Base-by-base conservation (phyloP, 2,329 filamentous ascomycete genomes). In the Phaeosphaeria sp. region DNA sequence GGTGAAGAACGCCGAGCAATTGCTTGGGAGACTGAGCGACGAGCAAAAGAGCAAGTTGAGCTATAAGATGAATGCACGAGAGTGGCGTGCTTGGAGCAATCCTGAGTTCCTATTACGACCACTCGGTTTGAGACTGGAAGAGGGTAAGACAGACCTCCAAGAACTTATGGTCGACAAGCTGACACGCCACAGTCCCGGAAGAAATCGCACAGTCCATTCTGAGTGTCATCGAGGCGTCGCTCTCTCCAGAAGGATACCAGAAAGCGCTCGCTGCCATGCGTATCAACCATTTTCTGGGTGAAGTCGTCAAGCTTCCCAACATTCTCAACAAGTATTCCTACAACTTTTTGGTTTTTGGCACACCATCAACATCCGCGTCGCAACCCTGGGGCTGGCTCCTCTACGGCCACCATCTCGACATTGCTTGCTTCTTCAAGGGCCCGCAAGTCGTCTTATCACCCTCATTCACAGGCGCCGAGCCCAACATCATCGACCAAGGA, bases 381-480 rank as follows among this genome's bases (percentile, higher is more conserved):
- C 68, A 77, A 2, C 87, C 89, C 0, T 93, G 90, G 90, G 90
- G 90, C 0, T 91, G 86, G 76, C 85, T 86, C 0, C 87, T 92
- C 67, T 94, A 92, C 76, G 91, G 91, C 6, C 91, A 94, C 73
- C 91, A 94, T 66, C 81, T 94, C 2, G 92, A 89, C 64, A 81
- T 93, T 2, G 88, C 88, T 66, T 82, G 90, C 21, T 90, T 93
- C 70, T 81, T 93, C 54, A 84, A 88, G 68, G 81, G 81, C 30
- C 76, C 79, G 0, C 88, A 92, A 72, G 87, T 92, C 49, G 79
- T 92, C 45, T 81, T 92, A 2, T 87, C 86, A 0, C 91, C 91
- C 0, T 91, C 88, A 77, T 94, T 94, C 76, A 92, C 89, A 0
- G 91, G 91, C 53, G 91, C 91, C 0, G 91, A 94, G 75, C 91